Evolutionary conservation across 257 asterid genomes (phyloP), one percentile per base, ranked within the genome.

Genomic region (Knoxia roxburghii): DNA sequence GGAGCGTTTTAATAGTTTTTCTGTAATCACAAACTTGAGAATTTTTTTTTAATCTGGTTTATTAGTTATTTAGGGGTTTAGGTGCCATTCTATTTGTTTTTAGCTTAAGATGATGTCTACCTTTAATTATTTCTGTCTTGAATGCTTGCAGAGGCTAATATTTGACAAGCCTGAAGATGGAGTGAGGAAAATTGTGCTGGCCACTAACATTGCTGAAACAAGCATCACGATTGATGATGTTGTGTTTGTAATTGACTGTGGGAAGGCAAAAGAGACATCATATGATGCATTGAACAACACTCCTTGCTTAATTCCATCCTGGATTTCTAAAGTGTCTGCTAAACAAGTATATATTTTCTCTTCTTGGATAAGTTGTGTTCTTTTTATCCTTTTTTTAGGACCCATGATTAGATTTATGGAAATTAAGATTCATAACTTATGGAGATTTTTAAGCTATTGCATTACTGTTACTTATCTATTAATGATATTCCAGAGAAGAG

Each of bases 161-260:
- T 92, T 92, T 82, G 85, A 84, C 79, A 82, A 76, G 78, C 95
- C 98, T 58, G 82, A 72, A 78, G 89, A 75, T 65, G 96, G 98
- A 70, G 77, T 86, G 52, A 86, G 97, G 83, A 92, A 92, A 82
- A 86, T 92, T 62, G 89, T 92, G 45, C 75, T 92, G 52, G 86
- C 98, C 76, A 92, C 98, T 68, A 92, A 92, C 76, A 92, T 92
- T 78, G 96, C 98, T 72, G 98, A 92, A 84, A 92, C 96, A 54
- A 92, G 98, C 80, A 92, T 92, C 76, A 92, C 98, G 26, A 89
- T 92, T 56, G 84, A 89, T 60, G 98, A 92, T 56, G 84, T 89
- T 61, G 97, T 89, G 67, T 89, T 81, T 61, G 96, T 92, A 41
- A 76, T 92, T 6, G 98, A 92, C 78, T 89, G 98, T 50, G 98